Evolutionary conservation across 306 rosid genomes (phyloP), one percentile per base, ranked within the genome.

Genomic region (Quercus berberidifolia): DNA sequence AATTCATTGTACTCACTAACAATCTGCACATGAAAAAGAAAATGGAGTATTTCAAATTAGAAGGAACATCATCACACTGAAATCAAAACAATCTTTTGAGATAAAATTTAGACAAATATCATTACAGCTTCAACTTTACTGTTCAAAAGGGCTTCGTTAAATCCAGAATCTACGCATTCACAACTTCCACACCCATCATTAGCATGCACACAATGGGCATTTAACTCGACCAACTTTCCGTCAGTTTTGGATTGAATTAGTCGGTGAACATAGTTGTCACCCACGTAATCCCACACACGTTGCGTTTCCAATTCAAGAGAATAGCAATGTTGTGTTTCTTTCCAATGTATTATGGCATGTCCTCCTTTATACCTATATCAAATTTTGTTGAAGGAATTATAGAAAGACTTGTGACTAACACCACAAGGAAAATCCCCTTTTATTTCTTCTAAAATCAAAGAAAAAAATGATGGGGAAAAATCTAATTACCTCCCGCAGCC

Each of bases 51-150:
- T 31, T 30, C 74, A 74, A 74, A 54, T 64, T 82, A 69, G 35
- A 17, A 23, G 54, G 75, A 76, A 71, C 21, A 63, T 35, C 69
- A 73, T 58, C 74, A 14, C 41, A 68, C 67, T n/a, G 54, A 56
- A 74, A 5, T 51, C 73, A 9, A 56, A 60, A 57, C 67, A 63
- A 60, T 14, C 12, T 71, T 63, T 56, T 51, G 73, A 81, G 11
- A 68, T 54, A 74, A 84, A 79, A 74, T 41, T 41, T 41, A 41
- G 46, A 41, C 3, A 49, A 60, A 71, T 73, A 70, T 55, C 82
- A 84, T 92, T 95, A 95, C 99, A 78, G 97, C 95, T 81, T 95
- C 98, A 3, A 92, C 99, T 92, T 82, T 92, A 86, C 97, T 95
- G 86, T 90, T 90, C 86, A 87, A 86, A 80, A 92, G 89, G 69